Conservation (phyloP, 2,329 filamentous ascomycete genomes). For the Ophiostoma australiae region DNA sequence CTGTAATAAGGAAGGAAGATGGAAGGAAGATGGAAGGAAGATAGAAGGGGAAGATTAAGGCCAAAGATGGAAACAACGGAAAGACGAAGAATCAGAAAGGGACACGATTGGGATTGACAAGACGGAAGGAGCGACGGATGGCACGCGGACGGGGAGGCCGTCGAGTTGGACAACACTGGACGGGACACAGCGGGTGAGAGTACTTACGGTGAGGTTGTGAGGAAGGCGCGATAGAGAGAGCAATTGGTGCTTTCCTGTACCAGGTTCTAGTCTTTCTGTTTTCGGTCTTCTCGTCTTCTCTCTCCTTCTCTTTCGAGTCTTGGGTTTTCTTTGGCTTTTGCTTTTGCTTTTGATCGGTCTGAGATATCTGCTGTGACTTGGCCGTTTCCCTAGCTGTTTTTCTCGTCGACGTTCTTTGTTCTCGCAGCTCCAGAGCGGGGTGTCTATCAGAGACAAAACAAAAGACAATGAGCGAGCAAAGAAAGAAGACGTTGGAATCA, state of each 20-base stretch:
- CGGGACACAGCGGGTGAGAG: neutral
- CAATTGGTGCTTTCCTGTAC: conserved; percentile 13
- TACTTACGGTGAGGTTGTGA: conserved; percentile 3
- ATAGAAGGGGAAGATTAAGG: neutral
- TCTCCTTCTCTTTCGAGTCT: too few relatives aligned
- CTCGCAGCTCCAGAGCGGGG: conserved; percentile 14
- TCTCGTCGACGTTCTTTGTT: conserved; percentile 20
- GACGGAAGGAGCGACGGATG: conserved; percentile 4
- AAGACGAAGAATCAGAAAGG: neutral
- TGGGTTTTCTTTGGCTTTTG: neutral
- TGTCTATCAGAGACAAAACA: neutral
- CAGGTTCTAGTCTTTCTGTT: conserved; percentile 13
- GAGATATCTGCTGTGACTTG: conserved; percentile 12
- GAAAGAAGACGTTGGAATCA: neutral
- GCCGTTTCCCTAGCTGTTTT: conserved; percentile 12
- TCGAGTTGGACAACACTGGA: neutral
- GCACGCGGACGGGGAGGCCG: conserved; percentile 1
- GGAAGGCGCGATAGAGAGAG: neutral
- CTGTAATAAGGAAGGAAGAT: neutral
- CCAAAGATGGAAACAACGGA: neutral
- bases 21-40: too few relatives aligned
- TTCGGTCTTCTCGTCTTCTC: neutral
- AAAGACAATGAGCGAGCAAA: neutral
- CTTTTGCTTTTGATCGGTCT: neutral
- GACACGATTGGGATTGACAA: neutral